Conservation (phyloP, 129 eudicot species). For the Escallonia rubra region DNA sequence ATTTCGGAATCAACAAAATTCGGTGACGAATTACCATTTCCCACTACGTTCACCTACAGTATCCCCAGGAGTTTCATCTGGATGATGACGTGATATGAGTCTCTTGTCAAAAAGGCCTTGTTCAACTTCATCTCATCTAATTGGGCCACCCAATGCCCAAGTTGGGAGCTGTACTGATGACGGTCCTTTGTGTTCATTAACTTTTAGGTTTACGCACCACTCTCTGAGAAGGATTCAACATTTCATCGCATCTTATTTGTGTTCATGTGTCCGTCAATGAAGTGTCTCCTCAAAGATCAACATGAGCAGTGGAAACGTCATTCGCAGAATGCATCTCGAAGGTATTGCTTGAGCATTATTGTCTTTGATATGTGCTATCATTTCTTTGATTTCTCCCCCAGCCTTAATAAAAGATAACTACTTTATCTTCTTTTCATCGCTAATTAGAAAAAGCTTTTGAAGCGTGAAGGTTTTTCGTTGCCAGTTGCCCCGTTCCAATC, state of each 20-base stretch:
- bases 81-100: too few relatives aligned
- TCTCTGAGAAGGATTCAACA: constrained; percentile 58
- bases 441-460: constrained; percentile 5
- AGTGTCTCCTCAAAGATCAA: constrained; percentile 77
- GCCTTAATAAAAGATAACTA: not conserved
- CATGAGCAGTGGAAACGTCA: constrained; percentile 84
- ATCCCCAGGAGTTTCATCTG: too few relatives aligned
- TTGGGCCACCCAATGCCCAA: too few relatives aligned
- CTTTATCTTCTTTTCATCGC: not conserved
- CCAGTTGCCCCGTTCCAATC: constrained; percentile 61
- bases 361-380: not conserved
- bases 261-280: constrained; percentile 82
- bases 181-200: not conserved
- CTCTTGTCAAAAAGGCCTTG: too few relatives aligned
- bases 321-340: constrained; percentile 53
- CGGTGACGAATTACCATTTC: too few relatives aligned
- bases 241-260: constrained; percentile 70
- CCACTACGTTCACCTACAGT: too few relatives aligned
- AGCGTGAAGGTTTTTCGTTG: constrained; percentile 89
- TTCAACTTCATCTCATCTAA: too few relatives aligned
- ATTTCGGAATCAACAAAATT: too few relatives aligned
- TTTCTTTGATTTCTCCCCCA: not conserved
- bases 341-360: constrained; percentile 32
- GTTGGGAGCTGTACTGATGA: not conserved
- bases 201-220: constrained; percentile 69